Evolutionary conservation across 2,329 filamentous ascomycete species (phyloP), one percentile per base, ranked within the genome.

Genomic region (Diaporthe caulivora): DNA sequence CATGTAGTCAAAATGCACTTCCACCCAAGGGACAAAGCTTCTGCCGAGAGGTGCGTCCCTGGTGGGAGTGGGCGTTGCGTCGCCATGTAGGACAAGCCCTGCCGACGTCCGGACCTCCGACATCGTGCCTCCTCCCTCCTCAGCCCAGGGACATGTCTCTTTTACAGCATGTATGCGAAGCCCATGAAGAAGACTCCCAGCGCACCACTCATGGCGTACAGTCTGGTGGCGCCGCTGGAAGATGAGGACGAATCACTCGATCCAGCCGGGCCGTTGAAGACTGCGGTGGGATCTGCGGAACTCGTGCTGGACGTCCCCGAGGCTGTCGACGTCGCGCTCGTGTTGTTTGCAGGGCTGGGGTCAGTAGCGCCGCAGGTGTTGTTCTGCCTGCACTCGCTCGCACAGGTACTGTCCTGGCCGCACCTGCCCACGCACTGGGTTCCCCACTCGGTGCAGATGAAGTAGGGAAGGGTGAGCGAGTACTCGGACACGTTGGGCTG

Each of bases 381-480:
- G 75, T 95, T 84, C 78, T 89, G 79, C 71, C 88, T 87, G 85
- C 93, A 95, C 71, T 83, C 78, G 74, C 84, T 82, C n/a, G 87
- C 82, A 81, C 93, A 95, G n/a, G 78, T 75, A 77, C 87, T 87
- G 82, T 92, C 86, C 76, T 83, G 80, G 44, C 83, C 84, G 83
- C 93, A 95, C 73, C 75, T 82, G 2, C 77, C 79, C 17, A 93
- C 91, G 81, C 93, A 95, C 83, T 94, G 89, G 81, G 85, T 90
- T 78, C 90, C 92, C 87, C 89, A 94, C 83, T 93, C 87, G 60
- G 87, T 87, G 88, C 94, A 97, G 78, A 91, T 87, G 84, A 92
- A 94, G 88, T 91, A 96, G 44, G 94, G 94, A 34, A 97, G 86
- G 1, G 94, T 95, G 78, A 94, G 87, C 26, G 92, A 92, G 88